These are phyloP conservation scores for Thraustochytrium sp. DNA, from an alignment of 352 stramenopile genomes.

Conservation along the genomic window DNA sequence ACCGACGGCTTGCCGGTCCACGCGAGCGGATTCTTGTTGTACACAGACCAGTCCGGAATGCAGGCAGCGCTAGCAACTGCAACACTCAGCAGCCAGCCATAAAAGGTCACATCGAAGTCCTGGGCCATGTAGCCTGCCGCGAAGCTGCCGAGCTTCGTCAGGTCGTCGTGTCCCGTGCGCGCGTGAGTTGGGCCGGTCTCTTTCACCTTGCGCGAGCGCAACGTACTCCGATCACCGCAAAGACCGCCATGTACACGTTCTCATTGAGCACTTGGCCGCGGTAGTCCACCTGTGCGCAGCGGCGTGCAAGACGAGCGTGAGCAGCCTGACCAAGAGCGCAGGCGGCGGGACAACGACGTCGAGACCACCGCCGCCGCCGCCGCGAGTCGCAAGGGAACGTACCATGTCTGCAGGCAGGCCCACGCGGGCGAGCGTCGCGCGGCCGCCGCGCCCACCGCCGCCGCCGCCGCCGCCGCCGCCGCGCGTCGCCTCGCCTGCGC, in stretches of 20 bases:
- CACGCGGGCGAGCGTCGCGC: no score
- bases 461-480: no score
- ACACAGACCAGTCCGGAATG: slow-evolving; percentile 45
- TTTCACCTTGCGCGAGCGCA: not conserved
- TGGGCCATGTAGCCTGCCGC: slow-evolving; percentile 10
- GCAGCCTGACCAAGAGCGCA: no score
- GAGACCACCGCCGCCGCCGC: no score
- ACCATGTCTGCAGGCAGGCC: not conserved
- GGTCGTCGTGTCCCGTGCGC: not conserved
- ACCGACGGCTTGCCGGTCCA: slow-evolving; percentile 38
- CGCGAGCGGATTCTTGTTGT: slow-evolving; percentile 29
- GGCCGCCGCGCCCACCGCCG: not conserved
- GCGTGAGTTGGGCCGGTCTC: not conserved
- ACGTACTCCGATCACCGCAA: not conserved
- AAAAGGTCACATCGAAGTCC: slow-evolving; percentile 39
- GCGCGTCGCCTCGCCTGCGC: not conserved
- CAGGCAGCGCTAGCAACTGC: slow-evolving; percentile 18
- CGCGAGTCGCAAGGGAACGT: no score
- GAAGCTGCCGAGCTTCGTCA: not conserved
- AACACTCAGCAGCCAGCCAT: slow-evolving; percentile 4
- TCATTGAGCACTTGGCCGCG: slow-evolving; percentile 23
- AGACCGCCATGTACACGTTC: slow-evolving; percentile 32
- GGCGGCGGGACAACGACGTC: no score
- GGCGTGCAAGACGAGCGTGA: not conserved
- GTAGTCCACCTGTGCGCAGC: not conserved